Base-by-base conservation (phyloP, 148 eudicot genomes). In the Suaeda aralocaspica region DNA sequence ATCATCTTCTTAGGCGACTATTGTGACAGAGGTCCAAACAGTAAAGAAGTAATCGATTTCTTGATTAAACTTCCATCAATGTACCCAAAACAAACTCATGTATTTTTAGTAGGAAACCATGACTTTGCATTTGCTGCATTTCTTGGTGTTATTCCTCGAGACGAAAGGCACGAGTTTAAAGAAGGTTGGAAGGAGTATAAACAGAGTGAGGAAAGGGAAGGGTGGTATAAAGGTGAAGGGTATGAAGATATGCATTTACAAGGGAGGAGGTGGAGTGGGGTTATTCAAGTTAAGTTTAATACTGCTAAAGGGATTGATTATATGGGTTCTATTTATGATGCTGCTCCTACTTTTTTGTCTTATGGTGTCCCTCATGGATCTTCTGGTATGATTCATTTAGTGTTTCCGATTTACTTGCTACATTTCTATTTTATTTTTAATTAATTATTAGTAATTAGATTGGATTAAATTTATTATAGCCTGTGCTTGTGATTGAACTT, bases 311-410 rank as follows among this genome's bases (percentile, higher is more conserved):
- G 87, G 45, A 82, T 51, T 31, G 89, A 88, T n/a, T 93, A 85
- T 76, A 53, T 74, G 71, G 97, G 98, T 2, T 90, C 96, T 5
- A 88, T 88, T 67, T 88, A 90, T 58, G 96, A 93, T 84, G 89
- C 92, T 64, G 88, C 64, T 0, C 86, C 92, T n/a, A 93, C 98
- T 14, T 93, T 91, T 70, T 74, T 81, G 42, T 93, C 98, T 1
- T 93, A 88, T 76, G 98, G 95, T 50, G 92, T 87, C 61, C 83
- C 82, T n/a, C 96, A 92, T 82, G 98, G 98, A 0, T 92, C 98
- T 58, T 66, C 89, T 80, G 98, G 97, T 87, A 92, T 88, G 66
- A 28, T 89, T 88, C 51, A 22, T 24, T n/a, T n/a, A n/a, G n/a
- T n/a, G n/a, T n/a, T n/a, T n/a, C n/a, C n/a, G n/a, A n/a, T n/a